Evolutionary conservation across 2,329 filamentous ascomycete genomes (phyloP).

Genomic region (Cryphonectria parasitica): DNA sequence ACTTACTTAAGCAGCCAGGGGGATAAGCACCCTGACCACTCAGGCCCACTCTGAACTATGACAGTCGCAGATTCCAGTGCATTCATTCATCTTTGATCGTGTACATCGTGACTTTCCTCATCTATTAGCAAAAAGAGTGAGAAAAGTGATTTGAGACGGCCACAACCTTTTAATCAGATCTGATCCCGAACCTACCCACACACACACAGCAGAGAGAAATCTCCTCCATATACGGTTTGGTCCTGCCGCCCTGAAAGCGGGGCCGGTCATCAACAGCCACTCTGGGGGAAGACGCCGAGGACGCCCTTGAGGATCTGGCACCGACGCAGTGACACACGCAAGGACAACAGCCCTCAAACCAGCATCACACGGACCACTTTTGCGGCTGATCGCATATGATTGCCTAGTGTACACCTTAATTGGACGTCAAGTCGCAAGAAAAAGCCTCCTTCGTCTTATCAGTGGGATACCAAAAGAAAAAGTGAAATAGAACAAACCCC

Average conservation of each 20-base stretch:
- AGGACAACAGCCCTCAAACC: not conserved
- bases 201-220: not conserved
- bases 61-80: not conserved
- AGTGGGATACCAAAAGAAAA: no score
- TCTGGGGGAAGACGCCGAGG: not conserved
- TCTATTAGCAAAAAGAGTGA: not conserved
- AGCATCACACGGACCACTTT: not conserved
- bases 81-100: not conserved
- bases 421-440: not conserved
- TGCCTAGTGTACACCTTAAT: not conserved
- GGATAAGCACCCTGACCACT: not conserved
- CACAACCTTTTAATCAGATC: not conserved
- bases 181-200: not conserved
- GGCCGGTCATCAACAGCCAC: not conserved
- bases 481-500: not conserved
- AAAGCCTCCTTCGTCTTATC: no score
- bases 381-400: not conserved
- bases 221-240: not conserved
- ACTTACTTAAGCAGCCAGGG: not conserved
- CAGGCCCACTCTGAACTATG: not conserved
- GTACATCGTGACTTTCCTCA: not conserved
- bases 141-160: not conserved
- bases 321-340: not conserved
- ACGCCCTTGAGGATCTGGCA: not conserved
- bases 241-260: conserved; percentile 1